Evolutionary conservation across 768 basidiomycete genomes (phyloP), one percentile per base, ranked within the genome.

Genomic region (Suillus spraguei): DNA sequence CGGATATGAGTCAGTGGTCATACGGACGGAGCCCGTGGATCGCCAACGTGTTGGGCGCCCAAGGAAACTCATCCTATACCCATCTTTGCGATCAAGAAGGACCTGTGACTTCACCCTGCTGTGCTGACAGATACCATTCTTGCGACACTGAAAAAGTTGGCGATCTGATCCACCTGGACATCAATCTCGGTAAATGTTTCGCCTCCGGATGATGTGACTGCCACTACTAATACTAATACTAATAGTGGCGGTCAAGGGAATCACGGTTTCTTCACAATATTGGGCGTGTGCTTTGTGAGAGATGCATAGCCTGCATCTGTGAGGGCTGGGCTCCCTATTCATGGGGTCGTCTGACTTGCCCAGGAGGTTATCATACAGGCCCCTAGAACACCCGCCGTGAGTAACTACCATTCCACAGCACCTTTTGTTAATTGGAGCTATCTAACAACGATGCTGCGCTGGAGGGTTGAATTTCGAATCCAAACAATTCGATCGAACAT

Each of bases 361-460:
- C 24, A 41, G 38, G 56, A 17, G 24, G 17, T 20, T 28, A 38
- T 16, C 10, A 11, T 33, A 32, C 33, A 53, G 32, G 5, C 28
- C 32, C 50, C 50, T 28, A 50, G 49, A 50, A 17, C 49, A 5
- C 20, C 22, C 38, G 55, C 24, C 16, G 33, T 14, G n/a, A 38
- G 55, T 38, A 10, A 54, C 33, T 5, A 38, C 17, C 24, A 32
- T 41, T 39, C 17, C 38, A 58, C 6, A 17, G 56, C 14, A 20
- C 8, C 42, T 8, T 13, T 38, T 16, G 20, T 54, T 14, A 36
- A 36, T 38, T 24, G 55, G 24, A 10, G 17, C 38, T 28, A 20
- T 58, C 24, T 58, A 42, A 58, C 39, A 20, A 17, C 17, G 24
- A 8, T 32, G 55, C 56, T 58, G 39, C 56, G 56, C 39, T 38